These are phyloP conservation scores for Beauveria asiatica DNA, from an alignment of 2,329 filamentous ascomycete genomes.

Conservation along the genomic window DNA sequence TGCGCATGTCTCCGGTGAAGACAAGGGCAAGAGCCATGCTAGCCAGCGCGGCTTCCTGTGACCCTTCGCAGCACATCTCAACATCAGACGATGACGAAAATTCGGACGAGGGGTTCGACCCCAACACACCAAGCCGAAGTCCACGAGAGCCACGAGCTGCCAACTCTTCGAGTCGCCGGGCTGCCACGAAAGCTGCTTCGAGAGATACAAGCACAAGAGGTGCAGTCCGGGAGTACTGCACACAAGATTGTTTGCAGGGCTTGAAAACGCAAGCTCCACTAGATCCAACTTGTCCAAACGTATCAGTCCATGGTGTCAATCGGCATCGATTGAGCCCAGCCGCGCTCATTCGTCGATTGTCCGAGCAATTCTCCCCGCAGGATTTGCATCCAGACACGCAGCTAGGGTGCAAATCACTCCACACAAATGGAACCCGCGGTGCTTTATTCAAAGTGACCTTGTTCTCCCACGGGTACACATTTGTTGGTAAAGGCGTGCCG, in stretches of 20 bases:
- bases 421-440: background rate
- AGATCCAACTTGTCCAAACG: background rate
- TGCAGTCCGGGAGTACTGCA: background rate
- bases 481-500: background rate
- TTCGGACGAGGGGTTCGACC: background rate
- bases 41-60: background rate
- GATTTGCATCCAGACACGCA: background rate
- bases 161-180: background rate
- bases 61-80: background rate
- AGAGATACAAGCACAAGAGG: background rate
- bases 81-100: background rate
- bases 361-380: background rate
- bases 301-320: background rate
- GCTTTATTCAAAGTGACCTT: background rate
- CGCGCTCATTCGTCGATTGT: background rate
- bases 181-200: background rate
- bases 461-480: background rate
- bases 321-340: background rate
- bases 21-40: background rate
- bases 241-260: background rate
- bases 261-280: background rate
- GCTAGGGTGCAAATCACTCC: background rate
- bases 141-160: conserved; percentile 15
- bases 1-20: background rate
- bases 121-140: conserved; percentile 11